Base-by-base conservation (phyloP, 257 asterid species). In the Petrea volubilis region DNA sequence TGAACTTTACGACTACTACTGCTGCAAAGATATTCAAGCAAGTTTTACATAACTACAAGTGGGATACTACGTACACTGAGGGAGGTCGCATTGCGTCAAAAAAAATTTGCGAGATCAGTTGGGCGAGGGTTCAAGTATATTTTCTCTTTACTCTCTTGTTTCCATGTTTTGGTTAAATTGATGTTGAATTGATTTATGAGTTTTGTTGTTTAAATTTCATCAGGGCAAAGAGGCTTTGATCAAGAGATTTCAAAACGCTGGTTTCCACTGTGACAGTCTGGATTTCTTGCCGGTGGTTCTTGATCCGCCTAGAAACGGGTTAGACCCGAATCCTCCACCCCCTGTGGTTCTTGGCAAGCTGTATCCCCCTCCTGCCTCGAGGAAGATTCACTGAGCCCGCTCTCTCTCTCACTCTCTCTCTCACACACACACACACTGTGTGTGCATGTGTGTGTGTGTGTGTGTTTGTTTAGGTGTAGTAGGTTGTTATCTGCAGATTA, bases 61-160 rank as follows among this genome's bases (percentile, higher is more conserved):
- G 96, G 96, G 55, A 12, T 0, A 4, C 1, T 0, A 23, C 53
- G 7, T 2, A 12, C 1, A 59, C 65, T 0, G 47, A 28, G 0
- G 31, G 47, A 0, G 78, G 79, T 0, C 1, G 8, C 0, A 18
- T 64, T 1, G 0, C 1, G 0, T 83, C 88, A 0, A 78, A 60
- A 24, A 89, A 89, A 70, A 72, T 83, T 0, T 80, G 88, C 2
- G 72, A 75, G 6, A 43, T 72, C 3, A 68, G 77, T 0, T 89
- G 96, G 96, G 96, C 96, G 0, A 68, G 67, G 27, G 53, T 85
- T 31, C 96, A 89, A 86, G 96, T 86, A 1, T 21, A 44, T 44
- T 1, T 8, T 0, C 11, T 5, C 41, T 20, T 56, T 34, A 0
- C 6, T 31, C 11, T 6, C 2, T 17, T 33, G 14, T 15, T 13